phyloP scores from a whole-genome alignment of 495 filamentous ascomycete species.

The Cercophora newfieldiana region DNA sequence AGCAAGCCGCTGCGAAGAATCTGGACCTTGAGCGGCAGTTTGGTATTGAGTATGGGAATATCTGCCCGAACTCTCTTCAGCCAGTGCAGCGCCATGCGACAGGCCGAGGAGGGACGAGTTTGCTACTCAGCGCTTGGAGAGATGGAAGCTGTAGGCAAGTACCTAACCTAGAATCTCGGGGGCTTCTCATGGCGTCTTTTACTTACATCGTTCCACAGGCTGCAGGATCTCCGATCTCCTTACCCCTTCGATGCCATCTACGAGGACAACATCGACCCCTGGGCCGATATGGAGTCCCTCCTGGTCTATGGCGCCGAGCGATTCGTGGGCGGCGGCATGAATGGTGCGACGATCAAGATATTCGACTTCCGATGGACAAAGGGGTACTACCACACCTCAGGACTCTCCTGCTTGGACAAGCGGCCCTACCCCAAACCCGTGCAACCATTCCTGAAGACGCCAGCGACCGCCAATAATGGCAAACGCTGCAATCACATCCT shows the following conservation, averaged over 20 bases:
- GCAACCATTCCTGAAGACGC: slow-evolving; percentile 32
- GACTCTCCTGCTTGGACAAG: slow-evolving; percentile 36
- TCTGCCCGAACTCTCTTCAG: slow-evolving; percentile 39
- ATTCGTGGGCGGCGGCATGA: slow-evolving; percentile 42
- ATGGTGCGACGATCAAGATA: slow-evolving; percentile 40
- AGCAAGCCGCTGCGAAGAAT: slow-evolving; percentile 29
- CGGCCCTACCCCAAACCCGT: slow-evolving; percentile 39
- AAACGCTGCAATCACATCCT: slow-evolving; percentile 31
- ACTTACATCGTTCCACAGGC: slow-evolving; percentile 21
- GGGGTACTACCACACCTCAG: slow-evolving; percentile 44
- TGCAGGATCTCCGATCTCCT: slow-evolving; percentile 46
- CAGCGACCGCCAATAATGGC: background rate
- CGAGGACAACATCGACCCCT: slow-evolving; percentile 47
- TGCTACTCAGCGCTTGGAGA: slow-evolving; percentile 49
- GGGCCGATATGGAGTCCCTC: slow-evolving; percentile 39
- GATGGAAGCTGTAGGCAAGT: slow-evolving; percentile 43
- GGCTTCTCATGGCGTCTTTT: background rate
- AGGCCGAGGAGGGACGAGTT: slow-evolving; percentile 30
- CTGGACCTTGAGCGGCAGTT: slow-evolving; percentile 16
- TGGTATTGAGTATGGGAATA: slow-evolving; percentile 20
- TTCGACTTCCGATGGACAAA: slow-evolving; percentile 52
- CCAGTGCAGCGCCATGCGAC: slow-evolving; percentile 35
- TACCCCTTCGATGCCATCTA: slow-evolving; percentile 39
- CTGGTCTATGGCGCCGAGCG: slow-evolving; percentile 45
- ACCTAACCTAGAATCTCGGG: background rate